Percentiles rank a stretch among this genome's conserved stretches.
Conservation (phyloP, 257 asterid species). For the Nicotiana undulata region DNA sequence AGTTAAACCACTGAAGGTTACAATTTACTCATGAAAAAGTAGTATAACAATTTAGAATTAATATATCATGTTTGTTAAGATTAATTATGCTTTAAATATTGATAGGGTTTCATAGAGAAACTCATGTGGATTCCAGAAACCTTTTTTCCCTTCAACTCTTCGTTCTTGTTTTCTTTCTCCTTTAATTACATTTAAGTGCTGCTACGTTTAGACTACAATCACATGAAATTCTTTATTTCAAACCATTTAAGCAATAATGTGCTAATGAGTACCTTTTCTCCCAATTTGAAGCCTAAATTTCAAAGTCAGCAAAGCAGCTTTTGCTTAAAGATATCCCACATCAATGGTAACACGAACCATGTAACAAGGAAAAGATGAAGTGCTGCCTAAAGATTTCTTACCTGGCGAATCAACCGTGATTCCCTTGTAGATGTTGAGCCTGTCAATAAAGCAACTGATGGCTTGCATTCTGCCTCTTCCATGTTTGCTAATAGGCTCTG, state of each 20-base stretch:
- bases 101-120: background rate
- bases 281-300: background rate
- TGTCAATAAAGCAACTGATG: conserved; percentile 72
- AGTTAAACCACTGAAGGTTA: background rate
- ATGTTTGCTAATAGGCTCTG: conserved; percentile 56
- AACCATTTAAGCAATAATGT: background rate
- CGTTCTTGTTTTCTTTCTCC: background rate
- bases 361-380: background rate
- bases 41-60: background rate
- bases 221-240: background rate
- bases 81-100: background rate
- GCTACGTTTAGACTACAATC: background rate
- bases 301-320: background rate
- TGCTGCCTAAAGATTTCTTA: conserved; percentile 7
- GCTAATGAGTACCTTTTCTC: background rate
- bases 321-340: background rate
- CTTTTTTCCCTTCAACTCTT: background rate
- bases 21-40: background rate
- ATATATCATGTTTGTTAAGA: background rate
- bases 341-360: background rate
- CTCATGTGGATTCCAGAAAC: background rate
- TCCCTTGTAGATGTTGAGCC: conserved; percentile 84
- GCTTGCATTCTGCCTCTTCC: conserved; percentile 37
- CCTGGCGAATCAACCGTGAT: conserved; percentile 66
- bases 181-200: background rate